Evolutionary conservation across 371 early-diverging fungal genomes (phyloP), one percentile per base, ranked within the genome.

Genomic region (Mortierella sp.): DNA sequence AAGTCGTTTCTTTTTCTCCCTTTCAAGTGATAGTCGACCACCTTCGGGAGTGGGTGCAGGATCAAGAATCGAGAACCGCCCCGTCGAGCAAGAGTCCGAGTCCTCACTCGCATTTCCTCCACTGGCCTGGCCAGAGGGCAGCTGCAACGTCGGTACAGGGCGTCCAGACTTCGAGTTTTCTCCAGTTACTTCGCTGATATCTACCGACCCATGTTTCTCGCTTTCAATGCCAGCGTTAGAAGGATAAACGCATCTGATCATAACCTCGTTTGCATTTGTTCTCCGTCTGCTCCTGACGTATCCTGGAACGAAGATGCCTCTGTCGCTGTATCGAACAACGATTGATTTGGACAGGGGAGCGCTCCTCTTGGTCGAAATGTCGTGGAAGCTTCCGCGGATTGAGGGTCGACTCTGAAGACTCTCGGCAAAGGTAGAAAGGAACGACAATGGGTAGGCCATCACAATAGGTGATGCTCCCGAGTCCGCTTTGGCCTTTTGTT

Each of bases 321-420:
- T 54, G 34, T 73, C 74, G 2, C 67, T 67, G 63, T 73, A 73
- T 0, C 74, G 63, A 19, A 73, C 57, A 19, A 73, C 74, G n/a
- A 73, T 63, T 1, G 74, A 67, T 29, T 63, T 67, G 19, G 74
- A 73, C 16, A 73, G 60, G 13, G 74, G 74, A 22, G 54, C 60
- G 29, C 39, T 67, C 43, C 45, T 43, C 16, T 55, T 59, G 2
- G 60, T 41, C 10, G 46, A n/a, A 17, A 14, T 40, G 27, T 53
- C 45, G 12, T 44, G 63, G 24, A 67, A 63, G 44, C 67, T 67
- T 27, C 74, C 74, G 40, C 74, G 63, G 44, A 73, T 67, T 19
- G 74, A 63, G n/a, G 74, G 74, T 17, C 74, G 67, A 52, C 67
- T 67, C 52, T 73, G 74, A 1, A 73, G 40, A 63, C 67, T 67